These are phyloP conservation scores for Lathyrus sativus DNA, from an alignment of 306 rosid genomes.

Conservation along the genomic window DNA sequence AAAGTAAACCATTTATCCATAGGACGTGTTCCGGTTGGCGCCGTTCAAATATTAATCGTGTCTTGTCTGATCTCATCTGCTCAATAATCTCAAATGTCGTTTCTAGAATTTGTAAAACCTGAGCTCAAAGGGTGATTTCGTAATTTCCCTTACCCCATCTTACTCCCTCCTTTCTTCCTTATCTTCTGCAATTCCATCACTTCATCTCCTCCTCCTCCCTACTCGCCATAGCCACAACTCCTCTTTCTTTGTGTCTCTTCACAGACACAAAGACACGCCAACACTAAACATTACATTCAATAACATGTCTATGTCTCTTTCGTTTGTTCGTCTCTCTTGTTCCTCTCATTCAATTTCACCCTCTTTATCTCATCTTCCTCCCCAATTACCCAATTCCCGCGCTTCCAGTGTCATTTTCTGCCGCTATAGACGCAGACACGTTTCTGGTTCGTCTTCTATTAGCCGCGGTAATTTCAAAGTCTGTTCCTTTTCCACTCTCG, in stretches of 20 bases:
- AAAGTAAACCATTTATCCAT: no score
- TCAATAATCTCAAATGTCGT: not conserved
- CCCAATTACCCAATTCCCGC: constrained; percentile 2
- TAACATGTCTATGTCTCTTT: constrained; percentile 39
- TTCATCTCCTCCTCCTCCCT: not conserved
- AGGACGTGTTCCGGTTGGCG: no score
- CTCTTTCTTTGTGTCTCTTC: constrained; percentile 23
- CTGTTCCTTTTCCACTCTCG: constrained; percentile 32
- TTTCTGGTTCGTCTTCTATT: constrained; percentile 21
- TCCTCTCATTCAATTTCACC: constrained; percentile 40
- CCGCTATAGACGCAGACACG: constrained; percentile 29
- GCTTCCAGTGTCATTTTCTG: constrained; percentile 29
- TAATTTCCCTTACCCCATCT: not conserved
- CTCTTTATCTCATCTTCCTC: constrained; percentile 33
- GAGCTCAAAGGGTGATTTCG: not conserved
- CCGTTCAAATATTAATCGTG: no score
- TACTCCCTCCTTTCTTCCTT: not conserved
- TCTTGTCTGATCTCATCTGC: no score
- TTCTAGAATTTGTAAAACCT: not conserved
- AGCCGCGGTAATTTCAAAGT: constrained; percentile 26
- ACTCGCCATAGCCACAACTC: constrained; percentile 30
- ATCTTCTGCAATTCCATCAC: constrained; percentile 1
- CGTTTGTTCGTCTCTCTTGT: constrained; percentile 39
- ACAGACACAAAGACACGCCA: constrained; percentile 23
- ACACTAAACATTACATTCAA: not conserved